Conservation (phyloP, 352 stramenopile genomes). For the Hyaloperonospora arabidopsidis region DNA sequence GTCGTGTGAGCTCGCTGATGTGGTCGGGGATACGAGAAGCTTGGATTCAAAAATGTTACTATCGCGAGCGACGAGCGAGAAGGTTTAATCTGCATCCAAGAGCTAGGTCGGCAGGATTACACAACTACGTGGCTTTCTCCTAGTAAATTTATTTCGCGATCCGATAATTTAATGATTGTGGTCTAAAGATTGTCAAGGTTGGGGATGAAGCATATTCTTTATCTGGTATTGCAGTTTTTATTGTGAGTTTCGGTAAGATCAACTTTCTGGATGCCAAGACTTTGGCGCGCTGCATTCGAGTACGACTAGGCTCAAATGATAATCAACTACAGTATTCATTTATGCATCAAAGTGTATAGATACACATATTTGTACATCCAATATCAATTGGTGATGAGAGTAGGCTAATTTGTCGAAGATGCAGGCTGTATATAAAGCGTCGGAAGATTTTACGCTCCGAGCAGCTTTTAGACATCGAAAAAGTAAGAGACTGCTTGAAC, state of each 20-base stretch:
- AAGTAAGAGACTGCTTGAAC: conserved; percentile 3
- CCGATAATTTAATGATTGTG: conserved; percentile 86
- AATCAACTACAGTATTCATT: conserved; percentile 8
- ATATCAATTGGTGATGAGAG: conserved; percentile 17
- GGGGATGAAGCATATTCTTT: conserved; percentile 85
- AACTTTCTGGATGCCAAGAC: conserved; percentile 86
- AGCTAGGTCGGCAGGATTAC: conserved; percentile 78
- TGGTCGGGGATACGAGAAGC: conserved; percentile 91
- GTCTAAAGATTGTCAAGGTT: conserved; percentile 91
- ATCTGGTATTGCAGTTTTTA: conserved; percentile 89
- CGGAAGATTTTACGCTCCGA: conserved; percentile 3
- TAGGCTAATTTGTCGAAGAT: conserved; percentile 13
- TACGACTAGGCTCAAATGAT: conserved; percentile 56
- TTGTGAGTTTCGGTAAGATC: conserved; percentile 86
- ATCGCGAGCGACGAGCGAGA: conserved; percentile 87
- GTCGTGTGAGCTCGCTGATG: conserved; percentile 88
- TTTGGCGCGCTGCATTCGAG: conserved; percentile 88
- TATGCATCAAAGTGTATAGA: conserved; percentile 10
- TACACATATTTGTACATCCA: conserved; percentile 11
- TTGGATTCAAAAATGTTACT: conserved; percentile 87
- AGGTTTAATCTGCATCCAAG: conserved; percentile 78
- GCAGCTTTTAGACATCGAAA: conserved; percentile 7
- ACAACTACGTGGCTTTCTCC: conserved; percentile 88
- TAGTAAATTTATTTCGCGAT: conserved; percentile 93
- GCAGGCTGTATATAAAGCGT: conserved; percentile 15